Percentiles rank a stretch among this genome's conserved stretches.
Conservation (phyloP, 257 asterid genomes). For the Nemophila menziesii region DNA sequence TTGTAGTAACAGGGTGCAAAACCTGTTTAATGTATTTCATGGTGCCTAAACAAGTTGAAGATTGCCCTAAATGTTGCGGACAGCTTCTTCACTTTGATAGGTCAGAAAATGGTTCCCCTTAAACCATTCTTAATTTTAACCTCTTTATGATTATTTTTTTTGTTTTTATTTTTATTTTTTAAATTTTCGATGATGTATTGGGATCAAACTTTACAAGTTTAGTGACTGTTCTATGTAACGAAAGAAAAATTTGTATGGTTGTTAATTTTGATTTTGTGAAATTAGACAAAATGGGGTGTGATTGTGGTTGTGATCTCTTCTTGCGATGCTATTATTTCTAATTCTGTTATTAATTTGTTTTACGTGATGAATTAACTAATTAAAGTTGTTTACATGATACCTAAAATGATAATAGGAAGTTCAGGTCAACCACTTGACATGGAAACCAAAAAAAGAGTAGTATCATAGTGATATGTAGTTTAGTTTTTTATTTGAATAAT, state of each 20-base stretch:
- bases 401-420: conserved; percentile 5
- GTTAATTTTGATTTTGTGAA: conserved; percentile 6
- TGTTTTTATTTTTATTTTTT: background rate
- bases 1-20: conserved; percentile 93
- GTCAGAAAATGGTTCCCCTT: conserved; percentile 39
- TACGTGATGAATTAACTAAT: background rate
- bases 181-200: no score
- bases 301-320: conserved; percentile 14
- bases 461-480: background rate
- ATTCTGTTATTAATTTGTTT: background rate
- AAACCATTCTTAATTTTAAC: conserved; percentile 3
- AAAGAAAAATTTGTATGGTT: background rate
- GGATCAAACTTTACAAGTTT: background rate
- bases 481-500: background rate
- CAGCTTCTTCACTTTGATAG: conserved; percentile 88
- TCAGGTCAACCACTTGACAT: background rate
- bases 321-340: no score
- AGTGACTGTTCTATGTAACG: background rate
- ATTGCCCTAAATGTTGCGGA: conserved; percentile 87
- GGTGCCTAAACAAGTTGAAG: conserved; percentile 66
- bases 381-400: background rate
- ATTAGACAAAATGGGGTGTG: conserved; percentile 8
- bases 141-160: background rate
- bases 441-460: background rate
- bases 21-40: conserved; percentile 86